Evolutionary conservation across 805 yeast genomes (phyloP), one percentile per base, ranked within the genome.

Genomic region (Yarrowia keelungensis): DNA sequence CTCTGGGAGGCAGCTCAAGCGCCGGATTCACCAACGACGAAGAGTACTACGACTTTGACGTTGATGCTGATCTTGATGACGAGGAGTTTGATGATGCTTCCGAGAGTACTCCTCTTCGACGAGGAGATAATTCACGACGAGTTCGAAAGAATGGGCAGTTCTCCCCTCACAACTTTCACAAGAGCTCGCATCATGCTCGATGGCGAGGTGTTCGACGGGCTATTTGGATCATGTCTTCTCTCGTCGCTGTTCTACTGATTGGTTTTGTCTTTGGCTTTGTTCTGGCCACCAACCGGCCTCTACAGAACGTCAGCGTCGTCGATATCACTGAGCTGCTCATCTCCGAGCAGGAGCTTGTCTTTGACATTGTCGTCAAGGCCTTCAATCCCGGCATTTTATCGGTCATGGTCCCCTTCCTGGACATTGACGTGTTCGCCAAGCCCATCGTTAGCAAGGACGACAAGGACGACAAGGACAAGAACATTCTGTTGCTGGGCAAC

Each of bases 331-430:
- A 91, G 74, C 84, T 93, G 0, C 80, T 93, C 12, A 90, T 91
- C 2, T 88, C 95, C 65, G 88, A 88, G 71, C 97, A 92, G 74
- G 98, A 92, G 75, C 80, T 94, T 58, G 84, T 92, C 0, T 92
- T 94, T 79, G 91, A 89, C 75, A 79, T 94, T 73, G 84, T 86
- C 2, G 85, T 92, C 26, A 89, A 87, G 70, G 97, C 96, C 0
- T 86, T 88, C 73, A 94, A 94, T 76, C 97, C 97, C 0, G 97
- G 98, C 0, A 84, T 93, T 78, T 81, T 92, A 72, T 82, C 89
- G 2, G 86, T 92, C 5, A 79, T 81, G 1, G 81, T 93, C 1
- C 80, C 81, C 50, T 85, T 86, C 14, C 88, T 89, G 10, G 94
- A 91, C 72, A 77, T 94, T 50, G 98, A 94, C 76, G 81, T 94